Percentiles rank a stretch among this genome's conserved stretches.
Evolutionary conservation across 2,329 filamentous ascomycete species (phyloP).

Genomic region (Nigrograna mackinnonii): DNA sequence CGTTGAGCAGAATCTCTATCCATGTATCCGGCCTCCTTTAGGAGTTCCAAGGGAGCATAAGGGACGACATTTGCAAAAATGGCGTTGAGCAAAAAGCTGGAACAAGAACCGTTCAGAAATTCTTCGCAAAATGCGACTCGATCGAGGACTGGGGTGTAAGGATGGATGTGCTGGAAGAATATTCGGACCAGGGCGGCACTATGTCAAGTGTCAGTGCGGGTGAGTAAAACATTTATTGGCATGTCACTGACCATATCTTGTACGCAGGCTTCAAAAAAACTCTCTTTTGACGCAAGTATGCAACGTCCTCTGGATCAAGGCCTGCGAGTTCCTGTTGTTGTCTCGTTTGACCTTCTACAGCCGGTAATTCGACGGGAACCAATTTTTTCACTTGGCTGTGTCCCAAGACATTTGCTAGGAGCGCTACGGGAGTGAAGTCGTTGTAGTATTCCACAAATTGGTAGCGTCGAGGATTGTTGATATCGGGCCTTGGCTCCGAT

Average conservation of each 20-base stretch:
- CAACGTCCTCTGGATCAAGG: neutral
- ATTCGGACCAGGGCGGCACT: neutral
- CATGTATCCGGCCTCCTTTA: neutral
- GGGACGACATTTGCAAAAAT: neutral
- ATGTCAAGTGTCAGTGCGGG: too few relatives aligned
- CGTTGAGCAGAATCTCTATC: neutral
- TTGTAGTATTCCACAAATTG: slow-evolving; percentile 1
- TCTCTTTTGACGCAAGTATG: neutral
- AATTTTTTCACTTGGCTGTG: neutral
- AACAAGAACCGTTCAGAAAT: neutral
- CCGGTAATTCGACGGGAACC: neutral
- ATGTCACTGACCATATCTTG: neutral
- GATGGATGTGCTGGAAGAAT: neutral
- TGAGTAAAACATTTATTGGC: neutral
- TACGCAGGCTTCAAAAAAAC: neutral
- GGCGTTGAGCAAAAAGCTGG: neutral
- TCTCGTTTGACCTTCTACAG: neutral
- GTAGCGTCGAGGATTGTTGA: neutral
- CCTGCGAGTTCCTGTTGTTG: too few relatives aligned
- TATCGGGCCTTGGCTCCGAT: neutral
- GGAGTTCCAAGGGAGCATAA: neutral
- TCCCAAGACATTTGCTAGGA: neutral
- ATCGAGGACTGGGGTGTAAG: neutral
- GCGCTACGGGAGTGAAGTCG: neutral
- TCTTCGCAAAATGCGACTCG: neutral